Conservation (phyloP, 805 yeast genomes). For the Candida namnaoensis region DNA sequence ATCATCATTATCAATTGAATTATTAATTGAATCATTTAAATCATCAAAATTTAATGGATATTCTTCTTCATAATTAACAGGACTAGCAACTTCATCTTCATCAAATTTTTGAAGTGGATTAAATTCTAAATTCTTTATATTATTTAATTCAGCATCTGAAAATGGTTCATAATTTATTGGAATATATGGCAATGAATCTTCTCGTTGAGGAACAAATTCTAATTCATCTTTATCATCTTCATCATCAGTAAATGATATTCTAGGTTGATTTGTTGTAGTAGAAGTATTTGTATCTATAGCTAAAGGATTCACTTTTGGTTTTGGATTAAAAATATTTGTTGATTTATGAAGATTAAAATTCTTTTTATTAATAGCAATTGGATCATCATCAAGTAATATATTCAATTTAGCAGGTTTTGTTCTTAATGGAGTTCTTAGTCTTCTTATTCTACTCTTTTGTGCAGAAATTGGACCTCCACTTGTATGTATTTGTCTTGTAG, state of each 20-base stretch:
- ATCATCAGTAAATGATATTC: constrained; percentile 5
- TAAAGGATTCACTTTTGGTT: constrained; percentile 8
- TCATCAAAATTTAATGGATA: constrained; percentile 17
- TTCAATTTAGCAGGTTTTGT: constrained; percentile 16
- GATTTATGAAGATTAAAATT: constrained; percentile 4
- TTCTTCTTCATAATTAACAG: constrained; percentile 5
- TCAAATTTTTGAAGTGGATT: constrained; percentile 2
- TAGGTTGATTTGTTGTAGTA: constrained; percentile 1
- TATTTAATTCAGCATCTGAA: constrained; percentile 20
- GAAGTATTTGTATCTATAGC: constrained; percentile 7
- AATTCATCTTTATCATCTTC: constrained; percentile 29
- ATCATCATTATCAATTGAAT: constrained; percentile 7
- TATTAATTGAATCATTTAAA: constrained; percentile 14
- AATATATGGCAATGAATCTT: constrained; percentile 28
- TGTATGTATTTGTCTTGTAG: not conserved
- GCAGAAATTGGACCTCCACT: constrained; percentile 1
- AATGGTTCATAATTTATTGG: constrained; percentile 39
- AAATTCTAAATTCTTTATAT: constrained; percentile 14
- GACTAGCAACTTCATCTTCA: constrained; percentile 6
- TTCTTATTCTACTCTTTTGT: constrained; percentile 6
- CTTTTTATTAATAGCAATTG: constrained; percentile 4
- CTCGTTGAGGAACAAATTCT: constrained; percentile 36
- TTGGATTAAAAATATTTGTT: constrained; percentile 2
- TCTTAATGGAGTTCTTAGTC: constrained; percentile 11
- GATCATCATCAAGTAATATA: constrained; percentile 23